A percentile compares a stretch with the other conserved stretches of the same genome.
These are phyloP conservation scores for Debaryomyces fabryi DNA, from an alignment of 1,139 yeast species.

Conservation along the genomic window DNA sequence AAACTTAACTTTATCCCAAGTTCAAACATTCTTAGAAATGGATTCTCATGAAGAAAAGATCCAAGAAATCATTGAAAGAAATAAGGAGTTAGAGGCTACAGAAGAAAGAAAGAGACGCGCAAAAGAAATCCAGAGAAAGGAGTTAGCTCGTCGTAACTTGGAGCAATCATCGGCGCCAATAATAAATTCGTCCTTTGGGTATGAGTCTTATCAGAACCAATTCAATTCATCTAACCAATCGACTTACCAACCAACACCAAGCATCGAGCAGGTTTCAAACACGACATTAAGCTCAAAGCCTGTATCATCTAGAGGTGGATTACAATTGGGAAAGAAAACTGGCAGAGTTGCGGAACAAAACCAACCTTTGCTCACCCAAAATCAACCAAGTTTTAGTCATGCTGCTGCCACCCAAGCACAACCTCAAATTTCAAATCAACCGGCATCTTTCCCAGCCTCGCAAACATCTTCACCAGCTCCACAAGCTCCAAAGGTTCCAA, in stretches of 20 bases:
- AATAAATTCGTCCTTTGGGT: slow-evolving; percentile 17
- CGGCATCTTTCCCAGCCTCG: slow-evolving; percentile 16
- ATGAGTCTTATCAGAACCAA: slow-evolving; percentile 27
- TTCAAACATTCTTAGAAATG: slow-evolving; percentile 91
- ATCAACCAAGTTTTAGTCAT: slow-evolving; percentile 27
- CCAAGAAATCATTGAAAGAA: slow-evolving; percentile 95
- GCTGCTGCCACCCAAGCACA: slow-evolving; percentile 14
- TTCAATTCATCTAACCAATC: slow-evolving; percentile 31
- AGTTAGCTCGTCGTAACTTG: slow-evolving; percentile 63
- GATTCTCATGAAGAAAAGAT: slow-evolving; percentile 98
- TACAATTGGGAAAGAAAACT: slow-evolving; percentile 77
- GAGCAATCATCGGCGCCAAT: slow-evolving; percentile 27
- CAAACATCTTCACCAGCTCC: slow-evolving; percentile 30
- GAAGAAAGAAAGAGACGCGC: slow-evolving; percentile 97
- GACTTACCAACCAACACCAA: slow-evolving; percentile 38
- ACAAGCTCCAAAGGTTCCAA: slow-evolving; percentile 42
- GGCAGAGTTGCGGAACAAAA: slow-evolving; percentile 34
- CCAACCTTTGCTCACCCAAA: slow-evolving; percentile 46
- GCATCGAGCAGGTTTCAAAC: slow-evolving; percentile 21
- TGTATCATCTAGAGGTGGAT: slow-evolving; percentile 64
- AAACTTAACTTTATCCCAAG: slow-evolving; percentile 79
- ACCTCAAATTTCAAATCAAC: slow-evolving; percentile 14
- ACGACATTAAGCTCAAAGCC: slow-evolving; percentile 23
- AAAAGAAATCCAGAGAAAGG: slow-evolving; percentile 89
- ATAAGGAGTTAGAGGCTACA: slow-evolving; percentile 94